Base-by-base conservation (phyloP, 1,139 yeast species). In the Candida sojae region DNA sequence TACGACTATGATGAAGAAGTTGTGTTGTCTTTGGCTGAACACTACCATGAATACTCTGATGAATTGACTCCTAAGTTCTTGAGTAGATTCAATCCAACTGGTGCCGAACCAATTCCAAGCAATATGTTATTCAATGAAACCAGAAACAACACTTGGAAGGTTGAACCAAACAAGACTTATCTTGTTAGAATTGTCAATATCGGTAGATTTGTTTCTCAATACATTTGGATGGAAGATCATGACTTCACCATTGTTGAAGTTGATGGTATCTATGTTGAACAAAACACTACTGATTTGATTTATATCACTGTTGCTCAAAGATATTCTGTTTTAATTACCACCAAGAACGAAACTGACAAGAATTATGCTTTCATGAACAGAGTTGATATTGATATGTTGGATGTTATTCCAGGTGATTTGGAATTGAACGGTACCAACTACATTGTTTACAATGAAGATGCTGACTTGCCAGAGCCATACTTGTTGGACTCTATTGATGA, bases 101-200 rank as follows among this genome's bases (percentile, higher is more conserved):
- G 95, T 48, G 90, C 88, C 36, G 95, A 87, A 63, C 93, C 93
- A 35, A 78, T 86, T 49, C 93, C 93, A 6, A 83, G 83, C 53
- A 83, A 81, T 58, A 59, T 82, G 35, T 68, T 86, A 47, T 77
- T 86, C 61, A 86, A 86, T 60, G 87, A 86, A 53, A 75, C 87
- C 10, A 75, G 79, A 48, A 82, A 83, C 57, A 75, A 68, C 17
- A 75, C 87, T 2, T 72, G 88, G 67, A 48, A 64, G 25, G 86
- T 87, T 48, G 74, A 80, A 50, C 82, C 86, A 17, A 78, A 79
- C 44, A 83, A 77, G 53, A 85, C 88, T 1, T 86, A 86, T 60
- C 69, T 84, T 48, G 62, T 86, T 42, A 73, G 91, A 56, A 73
- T 87, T 49, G 75, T 79, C 52, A 87, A 87, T 59, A 68, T 81